These are phyloP conservation scores for Arachis stenosperma DNA, from an alignment of 306 rosid species.

Conservation along the genomic window DNA sequence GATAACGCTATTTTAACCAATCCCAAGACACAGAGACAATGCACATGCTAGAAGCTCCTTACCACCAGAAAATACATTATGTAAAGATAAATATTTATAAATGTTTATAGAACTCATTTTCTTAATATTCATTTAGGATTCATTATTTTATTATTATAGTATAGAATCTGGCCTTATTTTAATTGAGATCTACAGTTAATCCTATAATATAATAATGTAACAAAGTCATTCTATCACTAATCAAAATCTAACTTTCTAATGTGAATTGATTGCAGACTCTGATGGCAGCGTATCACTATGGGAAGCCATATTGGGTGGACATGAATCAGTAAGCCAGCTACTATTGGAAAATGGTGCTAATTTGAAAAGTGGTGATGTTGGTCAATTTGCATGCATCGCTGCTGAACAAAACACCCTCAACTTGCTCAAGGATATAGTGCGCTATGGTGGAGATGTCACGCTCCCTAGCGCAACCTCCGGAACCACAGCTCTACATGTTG, in stretches of 20 bases:
- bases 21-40: neutral
- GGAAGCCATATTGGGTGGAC: conserved; percentile 76
- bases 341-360: conserved; percentile 69
- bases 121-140: no score
- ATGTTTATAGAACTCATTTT: no score
- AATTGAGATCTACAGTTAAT: no score
- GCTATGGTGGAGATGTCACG: conserved; percentile 68
- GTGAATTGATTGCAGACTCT: conserved; percentile 53
- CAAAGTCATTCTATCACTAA: no score
- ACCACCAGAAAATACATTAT: neutral
- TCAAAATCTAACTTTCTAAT: neutral
- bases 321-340: conserved; percentile 56
- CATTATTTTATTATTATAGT: no score
- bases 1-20: conserved; percentile 6
- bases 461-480: conserved; percentile 45
- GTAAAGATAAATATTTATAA: no score
- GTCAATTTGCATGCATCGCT: conserved; percentile 69
- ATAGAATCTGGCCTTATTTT: no score
- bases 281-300: conserved; percentile 82
- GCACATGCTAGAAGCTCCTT: neutral
- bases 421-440: conserved; percentile 60
- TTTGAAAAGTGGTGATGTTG: conserved; percentile 59
- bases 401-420: conserved; percentile 62
- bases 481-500: conserved; percentile 75
- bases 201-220: no score